Base-by-base conservation (phyloP, 768 basidiomycete genomes). In the Myochromella boudieri region DNA sequence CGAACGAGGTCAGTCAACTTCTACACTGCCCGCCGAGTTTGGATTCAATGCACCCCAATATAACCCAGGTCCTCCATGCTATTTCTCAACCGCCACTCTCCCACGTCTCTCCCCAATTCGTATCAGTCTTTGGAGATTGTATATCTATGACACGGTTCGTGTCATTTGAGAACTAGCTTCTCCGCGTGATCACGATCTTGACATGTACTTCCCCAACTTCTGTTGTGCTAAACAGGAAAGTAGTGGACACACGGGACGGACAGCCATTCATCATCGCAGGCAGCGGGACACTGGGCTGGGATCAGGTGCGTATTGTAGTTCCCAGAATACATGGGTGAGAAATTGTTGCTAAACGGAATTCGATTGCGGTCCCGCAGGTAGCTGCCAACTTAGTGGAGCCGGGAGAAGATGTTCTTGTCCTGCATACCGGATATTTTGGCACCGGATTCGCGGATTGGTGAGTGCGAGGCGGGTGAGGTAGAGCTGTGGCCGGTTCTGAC, bases 361-460 rank as follows among this genome's bases (percentile, higher is more conserved):
- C 18, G 17, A 22, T 22, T 39, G 28, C 18, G 24, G 4, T 20
- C 7, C 34, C 41, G 17, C 55, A 89, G 81, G 89, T 91, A 36
- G 84, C 87, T 0, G 80, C 87, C 8, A 95, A 95, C 67, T 72
- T 95, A 44, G 70, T 95, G 21, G 84, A 87, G 53, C 75, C 77
- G 8, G 82, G 80, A 36, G 85, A 91, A 57, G 67, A 78, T 48
- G 87, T 72, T 22, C 78, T 95, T 25, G 88, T 95, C 2, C 68
- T 95, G 44, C 82, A 87, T 64, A 85, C 85, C 18, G 94, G 94
- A 11, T 97, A 95, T 72, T 97, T 97, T 60, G 93, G 91, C 6
- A 85, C 89, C 52, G 78, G 85, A 41, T 91, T 92, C 56, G 77
- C 77, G 34, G 86, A 91, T 32, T 91, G 88, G 87, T 87, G 52